Conservation (phyloP, 345 rosid species). For the Hibiscus syriacus region DNA sequence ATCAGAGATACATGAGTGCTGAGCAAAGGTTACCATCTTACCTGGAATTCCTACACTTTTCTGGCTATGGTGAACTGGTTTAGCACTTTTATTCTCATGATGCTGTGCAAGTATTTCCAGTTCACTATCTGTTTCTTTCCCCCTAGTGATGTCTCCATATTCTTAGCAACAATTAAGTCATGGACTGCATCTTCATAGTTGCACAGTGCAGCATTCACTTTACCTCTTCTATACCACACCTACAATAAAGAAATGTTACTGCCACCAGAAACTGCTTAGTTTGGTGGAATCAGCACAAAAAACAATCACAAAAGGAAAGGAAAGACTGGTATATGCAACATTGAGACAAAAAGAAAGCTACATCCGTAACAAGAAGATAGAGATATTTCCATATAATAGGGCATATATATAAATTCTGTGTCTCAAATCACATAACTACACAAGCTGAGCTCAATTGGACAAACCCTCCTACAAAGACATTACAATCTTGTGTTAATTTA, state of each 20-base stretch:
- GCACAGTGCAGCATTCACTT: slow-evolving; percentile 56
- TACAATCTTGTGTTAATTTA: not conserved
- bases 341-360: not conserved
- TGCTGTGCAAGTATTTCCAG: slow-evolving; percentile 26
- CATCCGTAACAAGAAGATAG: not conserved
- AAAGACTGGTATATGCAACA: not conserved
- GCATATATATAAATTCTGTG: not conserved
- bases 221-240: slow-evolving; percentile 89
- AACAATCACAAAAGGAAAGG: not conserved
- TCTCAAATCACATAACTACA: not conserved
- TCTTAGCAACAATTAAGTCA: slow-evolving; percentile 50
- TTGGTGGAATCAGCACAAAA: not conserved
- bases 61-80: slow-evolving; percentile 4
- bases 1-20: not conserved
- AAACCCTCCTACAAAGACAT: not conserved
- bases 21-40: slow-evolving; percentile 20
- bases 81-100: slow-evolving; percentile 15
- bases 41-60: slow-evolving; percentile 18
- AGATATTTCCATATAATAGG: not conserved
- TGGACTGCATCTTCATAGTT: slow-evolving; percentile 41
- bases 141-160: slow-evolving; percentile 38
- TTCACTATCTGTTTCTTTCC: slow-evolving; percentile 79
- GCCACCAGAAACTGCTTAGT: slow-evolving; percentile 2
- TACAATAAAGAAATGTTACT: slow-evolving; percentile 14
- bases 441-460: not conserved